phyloP scores from a whole-genome alignment of 495 filamentous ascomycete genomes.

The Tuber brumale region DNA sequence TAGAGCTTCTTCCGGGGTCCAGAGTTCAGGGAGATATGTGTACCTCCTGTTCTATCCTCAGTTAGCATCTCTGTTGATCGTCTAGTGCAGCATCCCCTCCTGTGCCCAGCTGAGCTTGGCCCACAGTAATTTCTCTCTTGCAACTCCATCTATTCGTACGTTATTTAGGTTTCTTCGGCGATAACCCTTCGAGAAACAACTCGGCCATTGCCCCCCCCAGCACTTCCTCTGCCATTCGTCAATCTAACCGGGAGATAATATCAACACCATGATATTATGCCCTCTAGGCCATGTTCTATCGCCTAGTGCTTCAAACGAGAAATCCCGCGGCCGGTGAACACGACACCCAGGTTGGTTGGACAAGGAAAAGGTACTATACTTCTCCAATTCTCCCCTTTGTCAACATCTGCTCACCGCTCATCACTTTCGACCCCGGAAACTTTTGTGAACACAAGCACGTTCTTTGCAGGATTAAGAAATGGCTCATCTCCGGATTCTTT shows the following conservation, averaged over 20 bases:
- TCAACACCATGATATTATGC: neutral
- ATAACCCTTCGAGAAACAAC: neutral
- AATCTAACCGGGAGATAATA: neutral
- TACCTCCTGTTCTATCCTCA: neutral
- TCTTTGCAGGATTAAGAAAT: neutral
- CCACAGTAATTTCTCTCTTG: neutral
- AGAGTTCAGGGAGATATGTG: neutral
- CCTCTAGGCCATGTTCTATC: neutral
- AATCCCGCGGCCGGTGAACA: neutral
- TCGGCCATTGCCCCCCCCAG: neutral
- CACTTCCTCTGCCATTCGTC: neutral
- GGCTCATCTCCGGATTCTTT: neutral
- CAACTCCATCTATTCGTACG: neutral
- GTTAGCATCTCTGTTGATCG: neutral
- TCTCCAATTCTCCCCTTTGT: neutral
- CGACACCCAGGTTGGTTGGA: neutral
- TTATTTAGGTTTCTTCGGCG: neutral
- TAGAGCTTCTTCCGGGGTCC: neutral
- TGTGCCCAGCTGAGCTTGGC: neutral
- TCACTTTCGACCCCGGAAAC: neutral
- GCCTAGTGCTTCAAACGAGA: neutral
- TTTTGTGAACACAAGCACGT: neutral
- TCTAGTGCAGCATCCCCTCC: neutral
- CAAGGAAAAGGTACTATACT: neutral
- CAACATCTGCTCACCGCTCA: neutral